Conservation (phyloP, 129 eudicot genomes). For the Scalesia atractyloides region DNA sequence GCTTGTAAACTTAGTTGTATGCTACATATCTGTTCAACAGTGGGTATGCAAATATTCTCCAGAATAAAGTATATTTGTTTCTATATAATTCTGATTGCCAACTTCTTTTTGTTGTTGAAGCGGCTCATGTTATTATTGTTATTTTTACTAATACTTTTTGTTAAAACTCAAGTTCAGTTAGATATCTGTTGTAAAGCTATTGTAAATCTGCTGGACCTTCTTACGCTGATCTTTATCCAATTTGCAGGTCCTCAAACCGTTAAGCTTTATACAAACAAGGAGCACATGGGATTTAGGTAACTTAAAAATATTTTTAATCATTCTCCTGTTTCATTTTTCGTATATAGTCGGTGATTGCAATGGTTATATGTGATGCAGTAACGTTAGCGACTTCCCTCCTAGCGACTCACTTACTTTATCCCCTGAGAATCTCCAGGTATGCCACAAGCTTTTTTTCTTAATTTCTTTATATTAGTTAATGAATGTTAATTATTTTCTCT, state of each 20-base stretch:
- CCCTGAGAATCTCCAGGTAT: conserved; percentile 72
- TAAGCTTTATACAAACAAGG: conserved; percentile 87
- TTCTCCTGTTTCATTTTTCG: not conserved
- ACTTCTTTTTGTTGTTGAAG: not conserved
- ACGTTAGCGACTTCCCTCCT: conserved; percentile 86
- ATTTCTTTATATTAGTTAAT: too few species aligned
- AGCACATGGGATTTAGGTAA: conserved; percentile 98
- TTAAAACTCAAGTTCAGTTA: not conserved
- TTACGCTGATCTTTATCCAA: conserved; percentile 11
- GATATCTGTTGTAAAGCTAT: not conserved
- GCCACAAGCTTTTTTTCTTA: not conserved
- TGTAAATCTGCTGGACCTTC: not conserved
- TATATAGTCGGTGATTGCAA: conserved; percentile 13
- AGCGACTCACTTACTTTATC: conserved; percentile 74
- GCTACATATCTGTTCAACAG: not conserved
- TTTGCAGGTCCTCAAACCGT: conserved; percentile 83
- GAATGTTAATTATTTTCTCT: too few species aligned
- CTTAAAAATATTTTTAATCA: conserved; percentile 5
- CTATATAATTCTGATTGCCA: not conserved
- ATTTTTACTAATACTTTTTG: not conserved
- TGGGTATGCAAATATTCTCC: too few species aligned
- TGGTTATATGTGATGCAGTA: conserved; percentile 48
- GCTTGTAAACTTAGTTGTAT: too few species aligned
- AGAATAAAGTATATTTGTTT: too few species aligned
- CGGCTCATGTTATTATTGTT: not conserved